Evolutionary conservation across 2,329 filamentous ascomycete species (phyloP), one percentile per base, ranked within the genome.

Genomic region (Cadophora malorum): DNA sequence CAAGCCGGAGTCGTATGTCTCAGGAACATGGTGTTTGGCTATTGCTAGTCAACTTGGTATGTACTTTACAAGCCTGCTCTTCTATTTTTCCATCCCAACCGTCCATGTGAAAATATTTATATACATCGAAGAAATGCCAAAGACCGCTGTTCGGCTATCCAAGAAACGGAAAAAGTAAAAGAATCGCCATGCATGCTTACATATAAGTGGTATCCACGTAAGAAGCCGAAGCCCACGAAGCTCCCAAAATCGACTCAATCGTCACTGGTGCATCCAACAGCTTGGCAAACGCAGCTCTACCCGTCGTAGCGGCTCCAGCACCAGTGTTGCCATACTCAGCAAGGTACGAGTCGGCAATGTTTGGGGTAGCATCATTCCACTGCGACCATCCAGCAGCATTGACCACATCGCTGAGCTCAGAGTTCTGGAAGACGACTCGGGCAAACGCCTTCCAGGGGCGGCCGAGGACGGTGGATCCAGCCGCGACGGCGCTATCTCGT

Each of bases 271-370:
- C 65, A n/a, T 23, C 62, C 35, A 71, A 49, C 25, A 69, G 64
- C 16, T 63, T 60, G 6, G 67, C 64, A n/a, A 72, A 73, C 50
- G 28, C 65, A 7, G 72, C 70, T 49, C 73, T 71, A 3, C 69
- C 67, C 0, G 65, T 55, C 50, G 68, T 67, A 12, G 62, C 47
- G 47, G 66, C 71, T 33, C 86, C 85, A 53, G 77, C 76, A 1
- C 86, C 86, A 8, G 78, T 80, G 73, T 88, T 88, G 33, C 73
- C 78, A 73, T 81, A 87, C 77, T 88, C 86, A 9, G 76, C 81
- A 67, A 83, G 85, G 12, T 77, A 78, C 10, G 86, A 82, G 65
- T 84, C 73, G n/a, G 80, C 80, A 1, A 82, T 86, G 35, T 79
- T 79, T 16, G 62, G 65, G 3, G 80, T 75, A 10, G 74, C 75